Evolutionary conservation across 345 rosid species (phyloP).

Genomic region (Turritis glabra): DNA sequence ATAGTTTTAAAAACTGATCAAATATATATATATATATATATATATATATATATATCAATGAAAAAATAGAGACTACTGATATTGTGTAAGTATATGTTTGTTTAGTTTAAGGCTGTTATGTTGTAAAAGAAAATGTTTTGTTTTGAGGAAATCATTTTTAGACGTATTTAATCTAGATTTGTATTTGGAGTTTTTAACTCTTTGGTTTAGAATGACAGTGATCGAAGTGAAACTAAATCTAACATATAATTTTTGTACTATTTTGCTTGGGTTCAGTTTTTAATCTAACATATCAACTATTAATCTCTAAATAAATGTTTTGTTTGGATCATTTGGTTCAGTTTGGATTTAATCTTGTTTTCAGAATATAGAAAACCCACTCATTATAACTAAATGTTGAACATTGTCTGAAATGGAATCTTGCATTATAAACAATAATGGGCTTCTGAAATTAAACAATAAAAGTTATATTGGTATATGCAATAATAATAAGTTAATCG

Average conservation of each 20-base stretch:
- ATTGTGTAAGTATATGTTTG: neutral
- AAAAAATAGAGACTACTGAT: neutral
- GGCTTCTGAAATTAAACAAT: constrained; percentile 1
- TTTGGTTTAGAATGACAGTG: neutral
- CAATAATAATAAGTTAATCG: constrained; percentile 24
- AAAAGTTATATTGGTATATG: neutral
- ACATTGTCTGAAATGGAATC: constrained; percentile 13
- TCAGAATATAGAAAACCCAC: neutral
- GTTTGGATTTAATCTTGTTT: neutral
- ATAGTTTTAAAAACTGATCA: neutral
- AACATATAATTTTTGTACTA: neutral
- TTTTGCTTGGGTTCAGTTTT: neutral
- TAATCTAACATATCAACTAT: neutral
- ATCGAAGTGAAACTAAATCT: neutral
- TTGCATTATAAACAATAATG: constrained; percentile 15
- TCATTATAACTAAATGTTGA: neutral
- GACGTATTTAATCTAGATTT: neutral
- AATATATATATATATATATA: neutral
- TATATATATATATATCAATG: neutral
- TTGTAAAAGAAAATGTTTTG: neutral
- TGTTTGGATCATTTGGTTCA: neutral
- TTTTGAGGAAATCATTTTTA: neutral
- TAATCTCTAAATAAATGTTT: neutral
- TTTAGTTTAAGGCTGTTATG: neutral
- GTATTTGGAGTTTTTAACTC: neutral